These are phyloP conservation scores for Botryobasidium botryosum DNA, from an alignment of 768 basidiomycete genomes.

Conservation along the genomic window DNA sequence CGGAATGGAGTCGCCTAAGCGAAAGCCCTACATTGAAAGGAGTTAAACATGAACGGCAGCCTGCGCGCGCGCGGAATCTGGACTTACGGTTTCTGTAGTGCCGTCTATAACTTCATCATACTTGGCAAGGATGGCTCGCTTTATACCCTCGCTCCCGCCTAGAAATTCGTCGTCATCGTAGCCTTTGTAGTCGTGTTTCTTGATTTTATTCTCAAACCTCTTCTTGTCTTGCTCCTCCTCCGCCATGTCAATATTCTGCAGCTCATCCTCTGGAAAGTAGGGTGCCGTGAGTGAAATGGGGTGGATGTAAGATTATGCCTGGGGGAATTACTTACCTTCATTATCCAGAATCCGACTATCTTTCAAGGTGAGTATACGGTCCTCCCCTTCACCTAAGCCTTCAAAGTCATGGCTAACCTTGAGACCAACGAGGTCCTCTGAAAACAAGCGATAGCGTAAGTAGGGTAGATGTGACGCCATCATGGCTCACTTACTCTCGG, in stretches of 20 bases:
- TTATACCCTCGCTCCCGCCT: conserved; percentile 58
- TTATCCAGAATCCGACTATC: conserved; percentile 89
- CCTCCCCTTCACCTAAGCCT: conserved; percentile 83
- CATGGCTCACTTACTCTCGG: conserved; percentile 48
- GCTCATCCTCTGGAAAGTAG: conserved; percentile 70
- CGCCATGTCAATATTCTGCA: conserved; percentile 90
- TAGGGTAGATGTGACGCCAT: background rate
- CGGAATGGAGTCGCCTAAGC: conserved; percentile 48
- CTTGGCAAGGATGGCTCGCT: conserved; percentile 69
- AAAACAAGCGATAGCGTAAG: conserved; percentile 2
- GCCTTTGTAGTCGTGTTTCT: conserved; percentile 79
- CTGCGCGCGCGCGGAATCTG: conserved; percentile 5
- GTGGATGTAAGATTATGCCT: background rate
- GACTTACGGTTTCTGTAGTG: conserved; percentile 43
- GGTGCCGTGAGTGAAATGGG: background rate
- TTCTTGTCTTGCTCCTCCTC: conserved; percentile 70
- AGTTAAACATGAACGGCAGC: conserved; percentile 2
- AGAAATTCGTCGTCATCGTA: conserved; percentile 92
- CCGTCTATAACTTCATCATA: conserved; percentile 87
- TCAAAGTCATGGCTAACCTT: conserved; percentile 95
- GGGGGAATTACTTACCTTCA: conserved; percentile 42
- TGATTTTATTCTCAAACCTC: conserved; percentile 70
- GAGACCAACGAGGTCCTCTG: conserved; percentile 81
- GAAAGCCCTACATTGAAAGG: conserved; percentile 47
- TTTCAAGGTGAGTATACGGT: conserved; percentile 90